These are phyloP conservation scores for Cercospora nicotianae DNA, from an alignment of 2,329 filamentous ascomycete species.

Conservation along the genomic window DNA sequence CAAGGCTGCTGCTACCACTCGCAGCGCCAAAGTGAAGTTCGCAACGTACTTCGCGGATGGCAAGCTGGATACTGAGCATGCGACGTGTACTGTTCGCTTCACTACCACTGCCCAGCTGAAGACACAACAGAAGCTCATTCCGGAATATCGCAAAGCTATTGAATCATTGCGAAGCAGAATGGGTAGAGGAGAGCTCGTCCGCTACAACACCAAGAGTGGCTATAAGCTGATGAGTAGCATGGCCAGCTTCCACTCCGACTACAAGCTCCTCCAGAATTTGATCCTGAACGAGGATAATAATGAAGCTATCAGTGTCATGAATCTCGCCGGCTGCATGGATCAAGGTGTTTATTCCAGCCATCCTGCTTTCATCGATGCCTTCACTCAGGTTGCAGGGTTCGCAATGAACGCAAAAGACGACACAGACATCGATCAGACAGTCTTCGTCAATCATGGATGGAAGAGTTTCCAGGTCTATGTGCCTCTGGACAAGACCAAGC, in stretches of 20 bases:
- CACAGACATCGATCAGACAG: slow-evolving; percentile 33
- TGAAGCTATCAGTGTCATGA: slow-evolving; percentile 3
- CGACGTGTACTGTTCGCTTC: slow-evolving; percentile 15
- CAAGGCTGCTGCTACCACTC: background rate
- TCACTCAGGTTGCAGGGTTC: slow-evolving; percentile 37
- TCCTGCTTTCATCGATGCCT: slow-evolving; percentile 40
- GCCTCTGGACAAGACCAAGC: background rate
- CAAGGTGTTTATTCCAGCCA: slow-evolving; percentile 6
- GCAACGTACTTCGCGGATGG: background rate
- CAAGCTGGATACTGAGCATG: slow-evolving; percentile 9
- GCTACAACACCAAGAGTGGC: slow-evolving; percentile 7
- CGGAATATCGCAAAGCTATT: background rate
- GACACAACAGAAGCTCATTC: background rate
- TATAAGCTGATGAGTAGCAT: slow-evolving; percentile 16
- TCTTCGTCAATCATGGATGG: slow-evolving; percentile 42
- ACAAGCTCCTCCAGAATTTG: slow-evolving; percentile 4
- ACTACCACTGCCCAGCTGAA: background rate
- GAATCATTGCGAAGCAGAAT: background rate
- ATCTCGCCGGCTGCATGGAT: background rate
- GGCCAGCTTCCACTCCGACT: slow-evolving; percentile 15
- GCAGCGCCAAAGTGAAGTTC: background rate
- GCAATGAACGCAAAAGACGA: slow-evolving; percentile 29
- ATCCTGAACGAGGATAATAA: slow-evolving; percentile 3
- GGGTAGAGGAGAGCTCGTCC: background rate
- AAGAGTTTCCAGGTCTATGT: slow-evolving; percentile 23